Percentiles rank a stretch among this genome's conserved stretches.
Conservation (phyloP, 2,329 filamentous ascomycete species). For the Aspergillus ruber region DNA sequence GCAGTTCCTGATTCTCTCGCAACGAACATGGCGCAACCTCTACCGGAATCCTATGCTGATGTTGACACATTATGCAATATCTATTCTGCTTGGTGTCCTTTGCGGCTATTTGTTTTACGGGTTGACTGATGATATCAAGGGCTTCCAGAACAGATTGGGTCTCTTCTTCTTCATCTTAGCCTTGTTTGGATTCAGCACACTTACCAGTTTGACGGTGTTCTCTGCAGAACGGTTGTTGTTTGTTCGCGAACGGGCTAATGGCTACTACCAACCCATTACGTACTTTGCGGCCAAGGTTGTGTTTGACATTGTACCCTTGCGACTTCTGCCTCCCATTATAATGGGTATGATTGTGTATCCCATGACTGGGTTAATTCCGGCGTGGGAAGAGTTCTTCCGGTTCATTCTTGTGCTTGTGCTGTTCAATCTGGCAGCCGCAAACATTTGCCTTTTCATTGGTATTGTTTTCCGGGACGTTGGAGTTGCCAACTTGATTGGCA, state of each 20-base stretch:
- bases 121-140: conserved; percentile 88
- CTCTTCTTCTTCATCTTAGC: conserved; percentile 97
- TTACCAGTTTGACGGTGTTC: conserved; percentile 91
- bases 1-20: conserved; percentile 85
- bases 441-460: conserved; percentile 91
- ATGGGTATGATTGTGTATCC: conserved; percentile 96
- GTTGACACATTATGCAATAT: conserved; percentile 96
- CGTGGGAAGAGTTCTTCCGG: conserved; percentile 75
- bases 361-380: conserved; percentile 87
- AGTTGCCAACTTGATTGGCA: conserved; percentile 88
- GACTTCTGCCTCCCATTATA: conserved; percentile 87
- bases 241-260: conserved; percentile 87
- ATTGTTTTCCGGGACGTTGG: conserved; percentile 88
- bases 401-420: conserved; percentile 89
- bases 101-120: conserved; percentile 96
- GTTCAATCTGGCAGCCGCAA: conserved; percentile 90
- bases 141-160: conserved; percentile 94
- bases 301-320: conserved; percentile 94
- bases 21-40: conserved; percentile 91
- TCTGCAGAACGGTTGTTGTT: conserved; percentile 85
- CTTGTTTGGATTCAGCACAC: conserved; percentile 91
- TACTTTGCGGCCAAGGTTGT: conserved; percentile 95
- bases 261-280: conserved; percentile 88
- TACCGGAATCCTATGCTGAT: conserved; percentile 97
- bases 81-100: conserved; percentile 87